Evolutionary conservation across 2,329 filamentous ascomycete genomes (phyloP).

Genomic region (Aspergillus pseudotamarii): DNA sequence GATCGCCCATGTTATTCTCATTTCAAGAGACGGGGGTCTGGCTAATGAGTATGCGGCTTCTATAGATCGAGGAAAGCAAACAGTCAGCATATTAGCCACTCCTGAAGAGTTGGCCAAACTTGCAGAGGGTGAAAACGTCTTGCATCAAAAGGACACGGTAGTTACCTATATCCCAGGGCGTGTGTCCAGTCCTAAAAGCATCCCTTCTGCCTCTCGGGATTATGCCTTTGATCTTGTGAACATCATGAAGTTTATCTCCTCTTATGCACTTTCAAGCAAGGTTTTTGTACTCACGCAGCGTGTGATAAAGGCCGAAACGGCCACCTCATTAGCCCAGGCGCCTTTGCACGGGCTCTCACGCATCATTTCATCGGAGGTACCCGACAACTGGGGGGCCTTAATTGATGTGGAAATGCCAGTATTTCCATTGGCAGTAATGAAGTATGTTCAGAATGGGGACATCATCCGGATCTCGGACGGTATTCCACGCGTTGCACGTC

Average conservation of each 20-base stretch:
- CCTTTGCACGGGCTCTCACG: constrained; percentile 41
- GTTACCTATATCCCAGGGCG: background rate
- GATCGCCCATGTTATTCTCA: background rate
- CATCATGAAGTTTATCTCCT: background rate
- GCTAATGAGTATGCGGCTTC: background rate
- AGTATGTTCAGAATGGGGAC: constrained; percentile 42
- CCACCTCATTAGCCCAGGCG: constrained; percentile 38
- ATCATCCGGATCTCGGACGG: constrained; percentile 45
- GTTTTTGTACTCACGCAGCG: constrained; percentile 29
- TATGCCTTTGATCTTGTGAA: background rate
- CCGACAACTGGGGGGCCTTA: constrained; percentile 41
- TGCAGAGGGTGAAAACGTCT: background rate
- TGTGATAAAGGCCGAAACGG: constrained; percentile 26
- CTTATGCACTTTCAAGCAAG: background rate
- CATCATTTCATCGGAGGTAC: constrained; percentile 44
- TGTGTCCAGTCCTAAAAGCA: background rate
- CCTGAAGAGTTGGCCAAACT: background rate
- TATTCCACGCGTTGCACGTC: constrained; percentile 35
- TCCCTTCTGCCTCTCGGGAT: background rate
- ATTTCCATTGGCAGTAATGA: constrained; percentile 41
- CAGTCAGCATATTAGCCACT: background rate
- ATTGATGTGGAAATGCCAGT: constrained; percentile 37
- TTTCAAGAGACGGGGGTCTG: background rate
- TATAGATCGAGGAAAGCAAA: background rate
- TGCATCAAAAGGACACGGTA: background rate